Conservation (phyloP, 257 asterid genomes). For the Datura wrightii region DNA sequence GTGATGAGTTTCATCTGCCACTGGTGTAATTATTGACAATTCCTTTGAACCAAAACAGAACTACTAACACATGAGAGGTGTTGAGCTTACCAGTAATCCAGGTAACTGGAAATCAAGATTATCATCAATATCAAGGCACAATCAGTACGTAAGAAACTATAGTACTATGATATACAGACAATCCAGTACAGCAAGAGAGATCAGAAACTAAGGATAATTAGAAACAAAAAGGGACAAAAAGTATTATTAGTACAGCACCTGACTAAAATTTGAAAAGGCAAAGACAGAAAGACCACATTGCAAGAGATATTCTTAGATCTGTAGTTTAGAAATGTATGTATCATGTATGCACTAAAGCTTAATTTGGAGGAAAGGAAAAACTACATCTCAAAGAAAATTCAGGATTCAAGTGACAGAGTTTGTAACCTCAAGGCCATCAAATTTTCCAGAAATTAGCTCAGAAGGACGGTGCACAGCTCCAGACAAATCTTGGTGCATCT, state of each 20-base stretch:
- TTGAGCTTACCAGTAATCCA: not conserved
- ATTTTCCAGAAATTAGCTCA: constrained; percentile 79
- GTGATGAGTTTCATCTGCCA: not conserved
- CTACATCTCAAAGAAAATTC: not conserved
- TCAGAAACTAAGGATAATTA: not conserved
- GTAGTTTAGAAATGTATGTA: not conserved
- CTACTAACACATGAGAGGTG: not conserved
- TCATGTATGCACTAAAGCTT: constrained; percentile 1
- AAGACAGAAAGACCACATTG: not conserved
- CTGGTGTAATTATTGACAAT: not conserved
- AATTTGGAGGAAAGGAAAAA: not conserved
- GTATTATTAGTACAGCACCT: not conserved
- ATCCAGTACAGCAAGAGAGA: not conserved
- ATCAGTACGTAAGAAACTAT: not conserved
- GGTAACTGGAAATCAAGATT: not conserved
- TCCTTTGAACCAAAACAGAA: not conserved
- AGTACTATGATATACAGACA: not conserved
- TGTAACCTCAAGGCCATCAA: constrained; percentile 84
- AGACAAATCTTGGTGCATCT: constrained; percentile 61
- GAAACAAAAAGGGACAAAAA: not conserved
- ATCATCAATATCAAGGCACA: not conserved
- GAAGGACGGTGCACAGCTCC: constrained; percentile 56
- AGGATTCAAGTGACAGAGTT: constrained; percentile 3
- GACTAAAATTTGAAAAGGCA: not conserved
- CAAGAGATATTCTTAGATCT: not conserved